Conservation (phyloP, 2,329 filamentous ascomycete genomes). For the Dryadomyces quercivorus region DNA sequence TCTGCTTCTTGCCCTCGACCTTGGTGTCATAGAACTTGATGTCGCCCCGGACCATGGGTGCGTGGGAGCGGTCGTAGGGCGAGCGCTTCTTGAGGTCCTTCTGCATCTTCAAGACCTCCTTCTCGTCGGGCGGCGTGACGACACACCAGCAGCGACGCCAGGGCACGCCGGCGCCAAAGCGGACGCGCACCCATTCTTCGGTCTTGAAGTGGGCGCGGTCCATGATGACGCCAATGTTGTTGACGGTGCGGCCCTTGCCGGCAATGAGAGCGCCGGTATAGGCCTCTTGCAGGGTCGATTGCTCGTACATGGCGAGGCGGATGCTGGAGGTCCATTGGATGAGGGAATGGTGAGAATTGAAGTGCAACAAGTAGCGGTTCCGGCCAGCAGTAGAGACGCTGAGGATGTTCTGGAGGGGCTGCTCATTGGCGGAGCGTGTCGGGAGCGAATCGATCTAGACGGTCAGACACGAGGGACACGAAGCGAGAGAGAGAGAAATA, state of each 20-base stretch:
- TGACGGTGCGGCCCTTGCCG: constrained; percentile 78
- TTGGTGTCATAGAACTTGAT: constrained; percentile 90
- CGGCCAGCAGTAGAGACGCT: constrained; percentile 92
- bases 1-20: constrained; percentile 67
- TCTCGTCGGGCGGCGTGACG: constrained; percentile 83
- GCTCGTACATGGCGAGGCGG: constrained; percentile 85
- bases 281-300: constrained; percentile 84
- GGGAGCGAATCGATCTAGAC: constrained; percentile 74
- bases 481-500: not conserved
- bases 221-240: constrained; percentile 84
- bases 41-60: constrained; percentile 64
- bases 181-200: constrained; percentile 88
- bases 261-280: constrained; percentile 95
- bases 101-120: constrained; percentile 72
- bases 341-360: constrained; percentile 86
- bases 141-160: constrained; percentile 98
- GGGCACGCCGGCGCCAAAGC: constrained; percentile 89
- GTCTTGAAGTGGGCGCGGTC: constrained; percentile 64
- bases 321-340: constrained; percentile 96
- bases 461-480: too few relatives aligned
- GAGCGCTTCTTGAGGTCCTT: constrained; percentile 75
- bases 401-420: constrained; percentile 84
- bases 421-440: constrained; percentile 62
- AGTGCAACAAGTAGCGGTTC: constrained; percentile 91
- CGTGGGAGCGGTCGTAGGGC: constrained; percentile 62